Evolutionary conservation across 169 alveolate genomes (phyloP).

Genomic region (Theileria orientalis): DNA sequence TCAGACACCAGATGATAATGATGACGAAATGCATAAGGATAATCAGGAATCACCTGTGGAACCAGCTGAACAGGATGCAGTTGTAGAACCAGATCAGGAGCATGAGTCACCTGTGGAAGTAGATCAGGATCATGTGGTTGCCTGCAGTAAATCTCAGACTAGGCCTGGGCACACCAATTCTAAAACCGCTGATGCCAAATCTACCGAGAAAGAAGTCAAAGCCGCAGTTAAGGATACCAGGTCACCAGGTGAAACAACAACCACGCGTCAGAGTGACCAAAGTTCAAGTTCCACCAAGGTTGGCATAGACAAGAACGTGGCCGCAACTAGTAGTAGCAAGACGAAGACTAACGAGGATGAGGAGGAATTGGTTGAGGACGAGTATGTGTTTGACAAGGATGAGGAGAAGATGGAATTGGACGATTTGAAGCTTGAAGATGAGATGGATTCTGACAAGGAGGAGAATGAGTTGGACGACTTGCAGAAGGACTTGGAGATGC

Average conservation of each 20-base stretch:
- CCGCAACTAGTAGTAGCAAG: background rate
- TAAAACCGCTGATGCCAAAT: no score
- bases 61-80: conserved; percentile 30
- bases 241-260: background rate
- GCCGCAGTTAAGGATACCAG: background rate
- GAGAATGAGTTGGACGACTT: conserved; percentile 41
- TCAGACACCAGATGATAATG: background rate
- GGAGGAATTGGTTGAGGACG: conserved; percentile 22
- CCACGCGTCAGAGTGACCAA: background rate
- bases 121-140: conserved; percentile 1
- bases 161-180: no score
- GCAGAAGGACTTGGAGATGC: conserved; percentile 54
- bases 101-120: no score
- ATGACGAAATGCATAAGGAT: conserved; percentile 3
- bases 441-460: conserved; percentile 41
- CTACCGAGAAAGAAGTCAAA: background rate
- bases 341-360: background rate
- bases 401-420: conserved; percentile 44
- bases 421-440: conserved; percentile 54
- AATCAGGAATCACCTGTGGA: no score
- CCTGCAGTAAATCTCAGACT: no score
- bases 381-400: conserved; percentile 28
- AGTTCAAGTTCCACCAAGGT: background rate
- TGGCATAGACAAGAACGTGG: background rate
- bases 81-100: no score